Evolutionary conservation across 1,284 basidiomycete genomes (phyloP), one percentile per base, ranked within the genome.

Genomic region (Rhizoctonia solani): DNA sequence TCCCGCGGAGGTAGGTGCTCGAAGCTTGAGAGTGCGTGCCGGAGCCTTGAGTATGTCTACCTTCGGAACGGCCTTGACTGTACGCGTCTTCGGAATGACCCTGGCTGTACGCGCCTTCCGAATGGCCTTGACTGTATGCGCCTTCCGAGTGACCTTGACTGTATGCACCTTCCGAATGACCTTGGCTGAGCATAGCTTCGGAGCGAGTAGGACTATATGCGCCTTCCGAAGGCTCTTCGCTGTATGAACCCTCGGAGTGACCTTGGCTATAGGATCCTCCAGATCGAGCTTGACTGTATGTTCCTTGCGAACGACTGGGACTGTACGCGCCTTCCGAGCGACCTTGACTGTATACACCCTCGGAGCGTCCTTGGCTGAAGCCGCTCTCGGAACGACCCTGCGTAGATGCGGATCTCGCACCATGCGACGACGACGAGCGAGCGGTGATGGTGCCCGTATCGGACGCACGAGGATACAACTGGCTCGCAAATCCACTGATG

Each of bases 401-500:
- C 41, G 55, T 46, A 5, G 34, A 41, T 4, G 55, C 23, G 21
- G 42, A 32, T 9, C 9, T 41, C 42, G 55, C 32, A 34, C 32
- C 32, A 34, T 34, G 32, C 32, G 32, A 34, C 32, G 46, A 25
- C 4, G 46, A 25, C 3, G 46, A 25, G 4, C 46, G 21, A 2
- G 50, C 61, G 4, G 50, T 66, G 37, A 53, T 50, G 6, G 61
- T 54, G 4, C 19, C 39, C 5, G 23, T 32, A 19, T 66, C 61
- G 37, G 47, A 53, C 29, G 14, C 61, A 30, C 11, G 61, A 4
- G 61, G 61, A 30, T 66, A 66, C 61, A 66, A 53, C 19, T 37
- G 16, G 41, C 61, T 54, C 39, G 54, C 29, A 30, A 66, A 66
- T 2, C 59, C 59, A 19, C 59, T 63, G 8, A 63, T 47, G 23